Evolutionary conservation across 176 grass and related monocot genomes (phyloP), one percentile per base, ranked within the genome.

Genomic region (Oryza meridionalis): DNA sequence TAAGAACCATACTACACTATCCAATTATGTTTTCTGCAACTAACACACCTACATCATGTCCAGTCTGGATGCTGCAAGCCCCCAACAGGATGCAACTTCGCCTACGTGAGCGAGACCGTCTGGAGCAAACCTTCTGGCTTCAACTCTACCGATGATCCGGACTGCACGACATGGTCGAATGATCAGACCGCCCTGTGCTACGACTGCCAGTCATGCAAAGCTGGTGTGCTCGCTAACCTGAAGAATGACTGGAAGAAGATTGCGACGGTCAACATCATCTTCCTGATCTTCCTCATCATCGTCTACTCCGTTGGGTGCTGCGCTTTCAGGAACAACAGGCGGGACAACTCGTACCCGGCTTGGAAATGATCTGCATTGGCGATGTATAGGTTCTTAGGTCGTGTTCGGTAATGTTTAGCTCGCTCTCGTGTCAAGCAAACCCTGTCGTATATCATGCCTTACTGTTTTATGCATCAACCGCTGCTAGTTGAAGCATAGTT

Each of bases 241-340:
- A 99, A 90, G 91, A 88, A 84, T 11, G 93, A 94, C 81, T 99
- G 93, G 96, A 99, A 96, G 87, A 99, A 96, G 81, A 92, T 99
- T 7, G 93, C 93, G 29, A 86, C 61, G 0, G 46, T 94, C 59
- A 99, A 96, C 73, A 94, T 94, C 67, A 26, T 96, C 63, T 99
- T 99, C 87, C 88, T 99, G 27, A 69, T 96, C 65, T 96, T 99
- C 66, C 88, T 99, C 77, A 76, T 99, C 51, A 19, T 90, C 2
- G 96, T 96, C 49, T 99, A 99, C 90, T 90, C 96, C 0, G 77
- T 99, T 7, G 93, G 96, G 35, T 99, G 93, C 75, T 94, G 91
- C 29, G 91, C 96, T 77, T 96, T 96, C 82, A 92, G 93, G 88
- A 94, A 95, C 67, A 99, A 99, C 76, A 84, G 89, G 75, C 53